A percentile compares a stretch with the other conserved stretches of the same genome.
Conservation (phyloP, 1,284 basidiomycete species). For the Ganoderma sinense region DNA sequence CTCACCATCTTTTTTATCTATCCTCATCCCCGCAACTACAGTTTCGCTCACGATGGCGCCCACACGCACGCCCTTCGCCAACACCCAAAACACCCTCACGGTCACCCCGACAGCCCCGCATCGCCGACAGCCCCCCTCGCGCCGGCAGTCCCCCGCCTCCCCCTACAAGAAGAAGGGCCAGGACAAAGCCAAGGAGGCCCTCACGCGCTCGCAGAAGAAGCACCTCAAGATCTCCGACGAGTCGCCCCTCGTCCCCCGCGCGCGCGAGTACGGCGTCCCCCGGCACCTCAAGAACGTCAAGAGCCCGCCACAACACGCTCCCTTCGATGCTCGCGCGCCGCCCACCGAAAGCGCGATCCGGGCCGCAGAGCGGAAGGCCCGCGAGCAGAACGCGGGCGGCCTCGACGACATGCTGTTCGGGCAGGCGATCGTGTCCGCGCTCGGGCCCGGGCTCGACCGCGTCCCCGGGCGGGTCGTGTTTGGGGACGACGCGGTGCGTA, state of each 20-base stretch:
- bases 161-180: conserved; percentile 3
- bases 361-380: background rate
- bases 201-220: background rate
- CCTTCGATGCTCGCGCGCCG: background rate
- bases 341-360: background rate
- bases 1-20: background rate
- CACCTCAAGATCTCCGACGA: background rate
- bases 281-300: conserved; percentile 11
- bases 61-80: conserved; percentile 10
- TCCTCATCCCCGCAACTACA: background rate
- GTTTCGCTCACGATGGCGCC: conserved; percentile 10
- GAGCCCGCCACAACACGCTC: conserved; percentile 1
- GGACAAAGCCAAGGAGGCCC: background rate
- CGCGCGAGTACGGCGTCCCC: conserved; percentile 7
- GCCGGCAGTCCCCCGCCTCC: background rate
- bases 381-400: background rate
- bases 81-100: background rate
- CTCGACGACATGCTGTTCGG: conserved; percentile 8
- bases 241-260: conserved; percentile 3
- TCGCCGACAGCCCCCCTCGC: background rate
- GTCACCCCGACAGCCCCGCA: background rate
- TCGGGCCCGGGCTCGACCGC: background rate
- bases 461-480: conserved; percentile 9
- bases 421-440: background rate
- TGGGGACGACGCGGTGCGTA: conserved; percentile 10